These are phyloP conservation scores for Fusarium piperis DNA, from an alignment of 2,329 filamentous ascomycete species.

Conservation along the genomic window DNA sequence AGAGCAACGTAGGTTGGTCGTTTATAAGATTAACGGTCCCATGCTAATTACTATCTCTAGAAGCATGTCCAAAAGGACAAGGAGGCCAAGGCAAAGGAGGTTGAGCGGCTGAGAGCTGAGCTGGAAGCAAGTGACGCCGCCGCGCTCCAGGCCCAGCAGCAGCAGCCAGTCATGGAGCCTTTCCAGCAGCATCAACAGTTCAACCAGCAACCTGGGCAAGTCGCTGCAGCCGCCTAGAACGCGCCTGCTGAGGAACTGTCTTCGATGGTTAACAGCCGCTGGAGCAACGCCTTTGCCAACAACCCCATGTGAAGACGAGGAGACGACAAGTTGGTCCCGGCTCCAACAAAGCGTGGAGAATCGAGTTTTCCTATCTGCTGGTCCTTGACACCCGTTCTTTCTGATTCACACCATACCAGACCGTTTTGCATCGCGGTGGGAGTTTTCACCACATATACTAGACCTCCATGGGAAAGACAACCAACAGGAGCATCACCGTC, in stretches of 20 bases:
- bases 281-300: neutral
- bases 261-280: neutral
- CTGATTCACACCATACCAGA: neutral
- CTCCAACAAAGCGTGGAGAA: neutral
- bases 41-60: neutral
- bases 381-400: neutral
- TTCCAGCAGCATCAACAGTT: neutral
- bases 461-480: neutral
- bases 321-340: neutral
- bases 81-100: neutral
- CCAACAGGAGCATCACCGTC: neutral
- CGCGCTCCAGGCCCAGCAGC: neutral
- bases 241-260: neutral
- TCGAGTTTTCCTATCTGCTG: neutral
- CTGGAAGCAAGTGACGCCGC: slow-evolving; percentile 16
- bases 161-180: neutral
- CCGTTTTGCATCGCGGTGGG: neutral
- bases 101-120: neutral
- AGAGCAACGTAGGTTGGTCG: neutral
- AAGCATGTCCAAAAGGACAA: neutral
- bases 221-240: neutral
- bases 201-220: neutral
- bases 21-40: neutral
- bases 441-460: neutral
- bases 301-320: neutral